These are phyloP conservation scores for Xylaria scruposa DNA, from an alignment of 495 filamentous ascomycete species.

Conservation along the genomic window DNA sequence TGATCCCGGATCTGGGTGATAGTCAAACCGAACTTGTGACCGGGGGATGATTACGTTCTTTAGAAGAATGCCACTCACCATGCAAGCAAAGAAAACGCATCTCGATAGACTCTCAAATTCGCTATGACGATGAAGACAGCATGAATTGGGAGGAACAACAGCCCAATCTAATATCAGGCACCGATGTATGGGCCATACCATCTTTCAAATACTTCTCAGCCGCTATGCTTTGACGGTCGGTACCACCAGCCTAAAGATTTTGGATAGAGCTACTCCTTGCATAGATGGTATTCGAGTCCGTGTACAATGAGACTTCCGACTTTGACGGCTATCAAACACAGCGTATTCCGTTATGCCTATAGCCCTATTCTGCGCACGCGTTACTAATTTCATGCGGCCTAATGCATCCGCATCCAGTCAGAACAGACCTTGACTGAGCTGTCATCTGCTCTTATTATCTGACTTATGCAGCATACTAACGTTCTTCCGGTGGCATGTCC, in stretches of 20 bases:
- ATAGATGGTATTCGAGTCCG: background rate
- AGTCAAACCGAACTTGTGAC: background rate
- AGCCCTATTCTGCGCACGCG: background rate
- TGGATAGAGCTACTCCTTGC: background rate
- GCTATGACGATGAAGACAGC: background rate
- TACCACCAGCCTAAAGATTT: background rate
- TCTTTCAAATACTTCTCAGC: slow-evolving; percentile 14
- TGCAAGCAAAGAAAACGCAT: slow-evolving; percentile 32
- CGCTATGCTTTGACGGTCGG: background rate
- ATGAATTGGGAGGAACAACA: background rate
- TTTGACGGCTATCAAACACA: background rate
- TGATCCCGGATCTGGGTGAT: background rate
- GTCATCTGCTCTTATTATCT: background rate
- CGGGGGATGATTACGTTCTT: background rate
- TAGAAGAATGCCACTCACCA: slow-evolving; percentile 12
- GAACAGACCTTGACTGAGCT: background rate
- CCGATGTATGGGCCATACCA: background rate
- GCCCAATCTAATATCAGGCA: background rate
- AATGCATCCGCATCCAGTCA: background rate
- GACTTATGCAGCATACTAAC: background rate
- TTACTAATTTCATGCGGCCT: background rate
- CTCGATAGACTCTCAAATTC: background rate
- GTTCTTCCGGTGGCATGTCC: background rate
- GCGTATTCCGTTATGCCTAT: background rate
- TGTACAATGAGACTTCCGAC: background rate